Evolutionary conservation across 768 basidiomycete species (phyloP), one percentile per base, ranked within the genome.

Genomic region (Suillus ampliporus): DNA sequence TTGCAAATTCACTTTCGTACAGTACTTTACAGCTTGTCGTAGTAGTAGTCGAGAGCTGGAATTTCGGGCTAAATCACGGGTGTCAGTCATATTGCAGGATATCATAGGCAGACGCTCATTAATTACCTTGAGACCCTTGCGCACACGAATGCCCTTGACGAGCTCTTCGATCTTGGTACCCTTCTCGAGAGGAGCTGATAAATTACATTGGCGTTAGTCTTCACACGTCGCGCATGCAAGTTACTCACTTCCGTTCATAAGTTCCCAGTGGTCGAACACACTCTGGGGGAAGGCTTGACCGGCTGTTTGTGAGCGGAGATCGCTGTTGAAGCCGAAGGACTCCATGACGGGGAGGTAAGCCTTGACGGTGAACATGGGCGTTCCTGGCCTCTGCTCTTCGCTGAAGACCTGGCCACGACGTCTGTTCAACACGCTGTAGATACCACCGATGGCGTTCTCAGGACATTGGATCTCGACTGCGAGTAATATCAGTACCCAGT

Each of bases 321-420:
- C 95, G 70, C 91, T 94, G 79, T 95, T 99, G 91, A 99, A 99
- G 69, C 97, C 96, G 82, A 97, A 97, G 17, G 92, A 95, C 80
- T 94, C 93, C 75, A 83, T 82, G 76, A 95, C 93, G 70, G 95
- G 94, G 44, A 95, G 84, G 84, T 94, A 95, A 28, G 95, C 95
- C 87, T 97, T 99, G 80, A 99, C 91, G 52, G 91, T 99, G 89
- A 97, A 97, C 95, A 98, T 97, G 66, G 97, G 97, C 19, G 97
- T 99, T 82, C 97, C 97, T 4, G 89, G 83, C 72, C 96, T 84
- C 81, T 99, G 97, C 79, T 98, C 97, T 80, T 98, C 93, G 69
- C 91, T 92, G 87, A 96, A 97, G 65, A 99, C 97, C 77, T 97
- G 95, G 67, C 97, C 97, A 87, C 96, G 93, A 75, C 95, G 92